Percentiles rank a stretch among this genome's conserved stretches.
Evolutionary conservation across 305 asterid species (phyloP).

Genomic region (Fraxinus greggii): DNA sequence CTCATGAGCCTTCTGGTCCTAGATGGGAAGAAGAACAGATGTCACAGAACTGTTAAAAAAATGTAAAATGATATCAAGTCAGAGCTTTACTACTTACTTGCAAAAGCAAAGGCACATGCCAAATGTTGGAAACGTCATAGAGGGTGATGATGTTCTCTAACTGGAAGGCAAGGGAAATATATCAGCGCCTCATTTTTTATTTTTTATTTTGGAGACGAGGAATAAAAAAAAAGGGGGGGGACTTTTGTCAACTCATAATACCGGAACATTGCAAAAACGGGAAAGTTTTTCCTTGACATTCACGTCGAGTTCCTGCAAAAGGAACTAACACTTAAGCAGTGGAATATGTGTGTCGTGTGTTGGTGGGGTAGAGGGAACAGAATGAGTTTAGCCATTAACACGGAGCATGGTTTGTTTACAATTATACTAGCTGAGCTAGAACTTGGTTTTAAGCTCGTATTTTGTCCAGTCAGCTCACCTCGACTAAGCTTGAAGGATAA

Average conservation of each 20-base stretch:
- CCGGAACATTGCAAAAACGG: conserved; percentile 90
- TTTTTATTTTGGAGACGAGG: background rate
- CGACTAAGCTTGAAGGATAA: background rate
- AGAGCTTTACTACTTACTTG: conserved; percentile 45
- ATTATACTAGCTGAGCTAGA: background rate
- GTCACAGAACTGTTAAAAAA: conserved; percentile 1
- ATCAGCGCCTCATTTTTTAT: conserved; percentile 6
- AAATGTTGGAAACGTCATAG: conserved; percentile 81
- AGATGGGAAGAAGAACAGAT: conserved; percentile 19
- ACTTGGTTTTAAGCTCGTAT: background rate
- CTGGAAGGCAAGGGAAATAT: conserved; percentile 36
- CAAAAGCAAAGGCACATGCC: conserved; percentile 86
- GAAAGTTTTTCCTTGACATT: conserved; percentile 81
- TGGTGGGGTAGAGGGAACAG: background rate
- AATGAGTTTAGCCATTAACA: background rate
- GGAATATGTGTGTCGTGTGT: background rate
- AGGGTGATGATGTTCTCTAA: conserved; percentile 64
- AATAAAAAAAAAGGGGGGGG: too few relatives aligned
- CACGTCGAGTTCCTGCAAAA: conserved; percentile 71
- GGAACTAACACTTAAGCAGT: conserved; percentile 24
- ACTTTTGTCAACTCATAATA: conserved; percentile 23
- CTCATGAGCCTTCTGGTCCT: conserved; percentile 93
- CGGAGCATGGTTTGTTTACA: background rate
- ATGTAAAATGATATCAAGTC: conserved; percentile 5
- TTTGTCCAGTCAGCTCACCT: background rate